Evolutionary conservation across 352 stramenopile species (phyloP).

Genomic region (Peronospora belbahrii): DNA sequence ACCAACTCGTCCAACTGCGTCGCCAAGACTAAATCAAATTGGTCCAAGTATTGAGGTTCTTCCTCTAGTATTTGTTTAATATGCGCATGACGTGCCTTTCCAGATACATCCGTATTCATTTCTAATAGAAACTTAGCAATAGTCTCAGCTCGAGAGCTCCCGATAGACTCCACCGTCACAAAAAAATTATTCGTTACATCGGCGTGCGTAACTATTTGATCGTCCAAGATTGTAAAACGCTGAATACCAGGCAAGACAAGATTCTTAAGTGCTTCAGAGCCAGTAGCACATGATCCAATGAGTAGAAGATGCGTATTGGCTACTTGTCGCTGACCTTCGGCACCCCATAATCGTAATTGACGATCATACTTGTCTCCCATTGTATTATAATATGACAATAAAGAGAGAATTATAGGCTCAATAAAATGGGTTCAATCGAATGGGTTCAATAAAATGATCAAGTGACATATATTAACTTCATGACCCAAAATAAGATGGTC

Average conservation of each 20-base stretch:
- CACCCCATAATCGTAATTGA: conserved; percentile 97
- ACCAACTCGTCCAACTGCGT: conserved; percentile 71
- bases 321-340: conserved; percentile 88
- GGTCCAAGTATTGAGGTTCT: conserved; percentile 49
- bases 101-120: conserved; percentile 93
- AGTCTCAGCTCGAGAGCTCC: conserved; percentile 69
- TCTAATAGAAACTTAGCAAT: conserved; percentile 85
- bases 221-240: conserved; percentile 92
- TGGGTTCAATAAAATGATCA: too few species aligned
- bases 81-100: conserved; percentile 37
- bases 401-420: background rate
- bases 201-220: conserved; percentile 51
- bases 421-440: too few species aligned
- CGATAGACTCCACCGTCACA: conserved; percentile 45
- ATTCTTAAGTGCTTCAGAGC: conserved; percentile 98
- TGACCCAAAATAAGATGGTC: too few species aligned
- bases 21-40: conserved; percentile 84
- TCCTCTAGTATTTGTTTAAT: conserved; percentile 41
- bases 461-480: too few species aligned
- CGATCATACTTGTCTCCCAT: conserved; percentile 95
- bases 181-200: conserved; percentile 94
- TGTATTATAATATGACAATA: background rate
- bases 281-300: conserved; percentile 86
- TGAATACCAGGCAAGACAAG: conserved; percentile 88
- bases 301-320: conserved; percentile 87